Conservation (phyloP, 1,284 basidiomycete species). For the Agroathelia rolfsii region DNA sequence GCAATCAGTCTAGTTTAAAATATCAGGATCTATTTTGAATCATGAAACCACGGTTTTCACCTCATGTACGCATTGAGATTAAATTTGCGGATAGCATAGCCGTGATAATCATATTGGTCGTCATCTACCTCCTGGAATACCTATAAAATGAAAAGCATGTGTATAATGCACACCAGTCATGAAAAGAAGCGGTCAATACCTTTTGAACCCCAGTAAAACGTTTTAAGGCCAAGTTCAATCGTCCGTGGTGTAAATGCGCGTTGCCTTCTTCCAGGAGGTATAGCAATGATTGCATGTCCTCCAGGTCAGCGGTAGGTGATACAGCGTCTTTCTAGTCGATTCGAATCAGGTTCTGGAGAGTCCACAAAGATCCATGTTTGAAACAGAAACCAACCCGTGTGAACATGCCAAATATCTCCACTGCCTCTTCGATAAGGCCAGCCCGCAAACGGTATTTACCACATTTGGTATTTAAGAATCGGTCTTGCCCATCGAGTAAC, state of each 20-base stretch:
- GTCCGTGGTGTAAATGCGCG: conserved; percentile 55
- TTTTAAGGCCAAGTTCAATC: conserved; percentile 80
- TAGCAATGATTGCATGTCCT: conserved; percentile 94
- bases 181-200: conserved; percentile 27
- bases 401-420: conserved; percentile 69
- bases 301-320: conserved; percentile 71
- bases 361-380: too few species aligned
- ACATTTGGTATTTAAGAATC: conserved; percentile 91
- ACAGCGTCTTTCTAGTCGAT: conserved; percentile 68
- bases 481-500: conserved; percentile 86
- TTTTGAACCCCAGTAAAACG: conserved; percentile 72
- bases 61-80: conserved; percentile 80
- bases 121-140: conserved; percentile 86
- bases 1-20: conserved; percentile 48
- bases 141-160: too few species aligned
- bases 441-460: conserved; percentile 88
- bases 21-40: conserved; percentile 5
- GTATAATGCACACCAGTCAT: background rate
- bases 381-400: conserved; percentile 57
- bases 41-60: too few species aligned
- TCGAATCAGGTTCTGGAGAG: too few species aligned
- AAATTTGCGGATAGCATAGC: conserved; percentile 86
- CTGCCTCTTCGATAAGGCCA: conserved; percentile 69
- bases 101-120: conserved; percentile 98
- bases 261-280: conserved; percentile 83